Evolutionary conservation across 2,329 filamentous ascomycete genomes (phyloP), one percentile per base, ranked within the genome.

Genomic region (Amphichorda felina): DNA sequence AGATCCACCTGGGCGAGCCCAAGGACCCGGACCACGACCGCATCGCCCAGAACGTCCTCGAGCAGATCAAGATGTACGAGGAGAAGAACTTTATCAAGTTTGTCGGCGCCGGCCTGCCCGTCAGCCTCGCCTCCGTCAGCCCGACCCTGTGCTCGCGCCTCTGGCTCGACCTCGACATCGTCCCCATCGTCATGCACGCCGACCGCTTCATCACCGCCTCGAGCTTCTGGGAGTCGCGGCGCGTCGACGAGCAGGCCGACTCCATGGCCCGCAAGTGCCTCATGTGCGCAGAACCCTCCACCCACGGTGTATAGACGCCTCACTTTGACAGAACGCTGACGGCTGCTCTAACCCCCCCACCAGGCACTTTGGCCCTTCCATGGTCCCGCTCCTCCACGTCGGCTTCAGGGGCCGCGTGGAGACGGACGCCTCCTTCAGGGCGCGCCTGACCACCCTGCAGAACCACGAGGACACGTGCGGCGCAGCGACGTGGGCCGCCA

Each of bases 161-260:
- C 4, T 91, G 84, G 84, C 59, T 74, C 3, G 78, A 86, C 41
- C 61, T 88, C 25, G 84, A 91, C 50, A 75, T 88, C 38, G 72
- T 89, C 3, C 79, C 82, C 2, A 64, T 89, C 28, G 70, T 81
- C 4, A 65, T 86, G 41, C 61, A 58, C 8, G 63, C 64, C 5
- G 63, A 66, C 36, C 60, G 61, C 45, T 55, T 54, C 33, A 36
- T 47, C 15, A 15, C 8, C 5, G 13, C 16, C 14, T 16, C n/a
- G 16, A 13, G 30, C 29, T 63, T 68, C 41, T 72, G 70, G 65
- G 61, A 68, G 31, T 54, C 59, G 24, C 74, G 75, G 50, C 60
- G 67, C n/a, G 68, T 87, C 4, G 84, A 88, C 46, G 84, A 91
- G 51, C 78, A 87, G 53, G 82, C 84, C 2, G 84, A 89, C 50